These are phyloP conservation scores for Pharnaceum exiguum DNA, from an alignment of 148 eudicot species.

Conservation along the genomic window DNA sequence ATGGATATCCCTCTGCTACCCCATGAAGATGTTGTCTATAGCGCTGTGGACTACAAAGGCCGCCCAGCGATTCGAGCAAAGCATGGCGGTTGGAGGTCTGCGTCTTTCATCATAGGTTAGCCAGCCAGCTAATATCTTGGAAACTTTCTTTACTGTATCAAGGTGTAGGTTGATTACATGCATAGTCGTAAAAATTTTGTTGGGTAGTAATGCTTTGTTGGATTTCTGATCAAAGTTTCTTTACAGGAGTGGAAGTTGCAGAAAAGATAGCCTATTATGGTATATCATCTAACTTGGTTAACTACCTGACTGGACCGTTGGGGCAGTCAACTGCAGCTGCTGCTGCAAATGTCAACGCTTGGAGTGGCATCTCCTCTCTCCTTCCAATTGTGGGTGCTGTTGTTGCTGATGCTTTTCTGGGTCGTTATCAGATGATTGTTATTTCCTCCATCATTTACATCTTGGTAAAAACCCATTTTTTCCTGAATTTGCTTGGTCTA, in stretches of 20 bases:
- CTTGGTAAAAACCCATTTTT: slow-evolving; percentile 29
- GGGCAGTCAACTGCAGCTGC: slow-evolving; percentile 62
- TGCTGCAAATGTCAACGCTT: slow-evolving; percentile 52
- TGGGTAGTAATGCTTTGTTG: not conserved
- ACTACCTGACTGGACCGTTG: slow-evolving; percentile 48
- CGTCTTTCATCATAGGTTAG: slow-evolving; percentile 46
- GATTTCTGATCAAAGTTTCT: not conserved
- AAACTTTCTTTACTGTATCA: no score
- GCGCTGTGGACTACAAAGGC: slow-evolving; percentile 37
- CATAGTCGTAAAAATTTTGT: not conserved
- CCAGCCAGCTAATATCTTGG: no score
- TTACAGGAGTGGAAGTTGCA: slow-evolving; percentile 51
- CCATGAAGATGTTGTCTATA: slow-evolving; percentile 15
- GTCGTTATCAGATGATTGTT: slow-evolving; percentile 50
- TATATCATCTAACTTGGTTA: slow-evolving; percentile 47
- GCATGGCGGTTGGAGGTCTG: slow-evolving; percentile 52
- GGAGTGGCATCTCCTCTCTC: slow-evolving; percentile 47
- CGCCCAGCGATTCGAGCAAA: slow-evolving; percentile 35
- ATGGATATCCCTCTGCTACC: no score
- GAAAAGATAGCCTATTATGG: slow-evolving; percentile 65
- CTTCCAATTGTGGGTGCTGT: slow-evolving; percentile 61
- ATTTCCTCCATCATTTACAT: slow-evolving; percentile 45
- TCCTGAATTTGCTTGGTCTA: no score
- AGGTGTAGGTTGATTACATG: not conserved
- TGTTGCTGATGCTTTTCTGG: slow-evolving; percentile 52